phyloP scores from a whole-genome alignment of 1,284 basidiomycete genomes.

The Apiotrichum domesticum region DNA sequence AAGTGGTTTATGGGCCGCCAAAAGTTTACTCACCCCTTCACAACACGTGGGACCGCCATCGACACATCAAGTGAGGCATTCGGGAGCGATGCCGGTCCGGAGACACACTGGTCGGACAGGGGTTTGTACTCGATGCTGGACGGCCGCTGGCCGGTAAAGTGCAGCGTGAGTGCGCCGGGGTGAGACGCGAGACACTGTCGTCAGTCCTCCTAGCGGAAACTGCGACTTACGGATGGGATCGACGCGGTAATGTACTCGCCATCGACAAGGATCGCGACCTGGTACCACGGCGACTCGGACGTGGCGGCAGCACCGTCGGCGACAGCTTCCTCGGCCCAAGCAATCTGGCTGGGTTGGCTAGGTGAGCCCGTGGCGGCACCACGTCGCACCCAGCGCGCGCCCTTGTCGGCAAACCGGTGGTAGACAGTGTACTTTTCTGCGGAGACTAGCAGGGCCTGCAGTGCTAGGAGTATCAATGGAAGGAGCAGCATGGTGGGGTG shows the following conservation, averaged over 20 bases:
- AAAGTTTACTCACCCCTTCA: background rate
- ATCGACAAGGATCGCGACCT: slow-evolving; percentile 14
- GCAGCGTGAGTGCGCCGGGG: slow-evolving; percentile 5
- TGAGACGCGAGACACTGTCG: slow-evolving; percentile 6
- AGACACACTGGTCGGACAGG: no score
- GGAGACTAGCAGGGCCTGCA: slow-evolving; percentile 7
- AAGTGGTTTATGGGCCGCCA: no score
- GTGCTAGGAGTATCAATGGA: background rate
- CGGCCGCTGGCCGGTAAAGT: background rate
- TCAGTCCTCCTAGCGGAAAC: background rate
- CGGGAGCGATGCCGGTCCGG: background rate
- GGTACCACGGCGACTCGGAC: slow-evolving; percentile 11
- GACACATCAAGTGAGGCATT: background rate
- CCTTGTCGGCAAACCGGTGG: slow-evolving; percentile 12
- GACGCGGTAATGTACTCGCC: slow-evolving; percentile 11
- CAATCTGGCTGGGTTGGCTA: no score
- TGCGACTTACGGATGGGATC: slow-evolving; percentile 10
- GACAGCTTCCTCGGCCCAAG: no score
- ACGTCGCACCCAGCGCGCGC: slow-evolving; percentile 7
- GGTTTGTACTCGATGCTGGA: slow-evolving; percentile 13
- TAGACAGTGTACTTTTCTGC: slow-evolving; percentile 15
- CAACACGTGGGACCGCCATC: background rate
- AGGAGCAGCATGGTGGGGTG: slow-evolving; percentile 7
- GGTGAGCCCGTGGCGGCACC: slow-evolving; percentile 1
- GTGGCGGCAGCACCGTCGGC: background rate